phyloP scores from a whole-genome alignment of 2,329 filamentous ascomycete species.

The Verticillium nubilum region DNA sequence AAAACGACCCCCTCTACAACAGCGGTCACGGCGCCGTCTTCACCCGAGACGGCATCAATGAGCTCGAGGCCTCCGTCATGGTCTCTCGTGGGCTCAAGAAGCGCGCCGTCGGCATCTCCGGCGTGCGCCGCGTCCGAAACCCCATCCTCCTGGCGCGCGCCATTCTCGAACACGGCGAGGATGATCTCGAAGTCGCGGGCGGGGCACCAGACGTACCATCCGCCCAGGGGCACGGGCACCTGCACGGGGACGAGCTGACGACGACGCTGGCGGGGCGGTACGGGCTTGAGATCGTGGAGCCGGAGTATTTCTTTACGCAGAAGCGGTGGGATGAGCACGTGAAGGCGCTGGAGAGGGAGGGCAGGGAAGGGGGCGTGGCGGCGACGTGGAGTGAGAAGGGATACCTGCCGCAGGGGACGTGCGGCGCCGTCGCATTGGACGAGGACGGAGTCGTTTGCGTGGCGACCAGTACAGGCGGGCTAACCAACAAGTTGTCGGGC shows the following conservation, averaged over 20 bases:
- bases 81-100: slow-evolving; percentile 68
- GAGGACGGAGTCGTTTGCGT: slow-evolving; percentile 65
- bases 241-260: slow-evolving; percentile 51
- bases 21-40: slow-evolving; percentile 80
- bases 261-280: slow-evolving; percentile 61
- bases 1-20: slow-evolving; percentile 81
- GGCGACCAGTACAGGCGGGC: slow-evolving; percentile 66
- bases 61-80: slow-evolving; percentile 86
- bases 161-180: slow-evolving; percentile 63
- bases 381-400: slow-evolving; percentile 52
- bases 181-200: slow-evolving; percentile 42
- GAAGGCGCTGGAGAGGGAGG: slow-evolving; percentile 48
- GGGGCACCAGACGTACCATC: slow-evolving; percentile 40
- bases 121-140: slow-evolving; percentile 69
- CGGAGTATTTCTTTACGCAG: slow-evolving; percentile 74
- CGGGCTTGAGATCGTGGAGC: slow-evolving; percentile 64
- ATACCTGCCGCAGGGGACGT: slow-evolving; percentile 78
- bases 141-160: slow-evolving; percentile 69
- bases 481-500: slow-evolving; percentile 86
- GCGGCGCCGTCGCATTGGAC: slow-evolving; percentile 78
- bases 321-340: slow-evolving; percentile 74
- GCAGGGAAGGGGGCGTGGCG: slow-evolving; percentile 27
- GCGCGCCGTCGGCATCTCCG: slow-evolving; percentile 71
- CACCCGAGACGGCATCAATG: slow-evolving; percentile 74
- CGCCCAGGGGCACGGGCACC: slow-evolving; percentile 64